Evolutionary conservation across 768 basidiomycete species (phyloP).

Genomic region (Asterophora lycoperdoides): DNA sequence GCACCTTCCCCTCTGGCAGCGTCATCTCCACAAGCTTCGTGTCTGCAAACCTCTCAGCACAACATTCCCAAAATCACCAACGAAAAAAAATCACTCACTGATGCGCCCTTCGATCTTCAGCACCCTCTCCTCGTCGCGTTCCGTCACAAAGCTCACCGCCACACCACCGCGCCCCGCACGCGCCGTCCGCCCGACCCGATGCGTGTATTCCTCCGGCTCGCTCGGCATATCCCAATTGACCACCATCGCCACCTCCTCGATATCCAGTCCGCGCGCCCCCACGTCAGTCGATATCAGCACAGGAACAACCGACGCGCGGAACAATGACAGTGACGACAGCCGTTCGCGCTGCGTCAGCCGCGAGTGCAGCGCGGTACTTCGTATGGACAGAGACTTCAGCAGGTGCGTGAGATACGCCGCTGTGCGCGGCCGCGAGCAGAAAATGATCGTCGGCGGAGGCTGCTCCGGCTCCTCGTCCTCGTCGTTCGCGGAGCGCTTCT

Average conservation of each 20-base stretch:
- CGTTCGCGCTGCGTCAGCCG: conserved; percentile 91
- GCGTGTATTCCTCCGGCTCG: conserved; percentile 91
- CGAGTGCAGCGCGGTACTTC: conserved; percentile 88
- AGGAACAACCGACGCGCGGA: conserved; percentile 82
- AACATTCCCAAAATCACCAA: background rate
- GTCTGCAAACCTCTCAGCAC: conserved; percentile 38
- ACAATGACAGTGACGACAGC: conserved; percentile 76
- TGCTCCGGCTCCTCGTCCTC: conserved; percentile 56
- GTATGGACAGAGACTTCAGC: conserved; percentile 73
- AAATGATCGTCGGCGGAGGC: conserved; percentile 96
- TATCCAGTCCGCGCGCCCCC: conserved; percentile 91
- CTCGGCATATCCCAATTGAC: conserved; percentile 96
- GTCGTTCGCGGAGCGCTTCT: conserved; percentile 33
- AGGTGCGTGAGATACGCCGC: conserved; percentile 85
- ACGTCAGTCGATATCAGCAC: conserved; percentile 95
- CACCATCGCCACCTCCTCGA: conserved; percentile 93
- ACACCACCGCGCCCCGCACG: conserved; percentile 86
- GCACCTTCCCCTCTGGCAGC: conserved; percentile 74
- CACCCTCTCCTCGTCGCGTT: conserved; percentile 84
- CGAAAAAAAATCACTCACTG: conserved; percentile 46
- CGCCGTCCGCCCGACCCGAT: conserved; percentile 92
- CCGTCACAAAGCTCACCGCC: conserved; percentile 92
- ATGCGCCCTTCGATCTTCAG: conserved; percentile 82
- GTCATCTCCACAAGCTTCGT: conserved; percentile 70
- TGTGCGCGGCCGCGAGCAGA: conserved; percentile 79